Conservation (phyloP, 2,329 filamentous ascomycete genomes). For the Verticillium isaacii region DNA sequence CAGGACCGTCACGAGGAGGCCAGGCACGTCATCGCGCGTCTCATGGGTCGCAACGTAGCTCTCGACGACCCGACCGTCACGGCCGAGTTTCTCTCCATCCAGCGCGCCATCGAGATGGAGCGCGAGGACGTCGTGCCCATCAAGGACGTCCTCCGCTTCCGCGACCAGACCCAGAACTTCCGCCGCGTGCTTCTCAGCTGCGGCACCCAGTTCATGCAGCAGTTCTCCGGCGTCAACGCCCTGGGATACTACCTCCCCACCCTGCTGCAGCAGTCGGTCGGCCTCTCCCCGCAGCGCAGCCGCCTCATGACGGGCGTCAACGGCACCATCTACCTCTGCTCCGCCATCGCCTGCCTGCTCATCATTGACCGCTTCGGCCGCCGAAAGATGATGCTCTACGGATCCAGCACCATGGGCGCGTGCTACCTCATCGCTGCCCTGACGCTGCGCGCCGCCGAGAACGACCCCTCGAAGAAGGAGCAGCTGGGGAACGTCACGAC, state of each 20-base stretch:
- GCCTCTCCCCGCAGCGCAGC: conserved; percentile 43
- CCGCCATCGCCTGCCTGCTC: conserved; percentile 30
- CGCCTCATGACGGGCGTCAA: conserved; percentile 52
- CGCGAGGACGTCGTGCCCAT: conserved; percentile 24
- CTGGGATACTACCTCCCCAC: conserved; percentile 46
- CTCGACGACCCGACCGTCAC: conserved; percentile 20
- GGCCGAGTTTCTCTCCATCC: conserved; percentile 30
- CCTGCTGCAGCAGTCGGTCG: conserved; percentile 50
- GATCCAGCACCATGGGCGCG: conserved; percentile 25
- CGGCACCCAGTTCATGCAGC: conserved; percentile 44
- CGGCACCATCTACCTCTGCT: conserved; percentile 30
- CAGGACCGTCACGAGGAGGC: conserved; percentile 53
- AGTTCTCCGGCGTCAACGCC: conserved; percentile 38
- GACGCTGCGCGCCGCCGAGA: conserved; percentile 23
- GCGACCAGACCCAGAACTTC: conserved; percentile 31
- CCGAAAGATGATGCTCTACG: conserved; percentile 32
- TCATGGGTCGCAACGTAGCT: conserved; percentile 40
- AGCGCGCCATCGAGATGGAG: conserved; percentile 28
- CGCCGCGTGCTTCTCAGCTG: conserved; percentile 30
- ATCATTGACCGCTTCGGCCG: conserved; percentile 34
- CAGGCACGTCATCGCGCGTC: conserved; percentile 49
- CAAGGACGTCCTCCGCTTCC: conserved; percentile 27
- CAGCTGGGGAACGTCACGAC: conserved; percentile 32
- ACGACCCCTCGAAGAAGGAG: conserved; percentile 21
- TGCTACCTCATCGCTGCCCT: conserved; percentile 33